Percentiles rank a stretch among this genome's conserved stretches.
These are phyloP conservation scores for Fusarium subglutinans DNA, from an alignment of 2,329 filamentous ascomycete species.

Conservation along the genomic window DNA sequence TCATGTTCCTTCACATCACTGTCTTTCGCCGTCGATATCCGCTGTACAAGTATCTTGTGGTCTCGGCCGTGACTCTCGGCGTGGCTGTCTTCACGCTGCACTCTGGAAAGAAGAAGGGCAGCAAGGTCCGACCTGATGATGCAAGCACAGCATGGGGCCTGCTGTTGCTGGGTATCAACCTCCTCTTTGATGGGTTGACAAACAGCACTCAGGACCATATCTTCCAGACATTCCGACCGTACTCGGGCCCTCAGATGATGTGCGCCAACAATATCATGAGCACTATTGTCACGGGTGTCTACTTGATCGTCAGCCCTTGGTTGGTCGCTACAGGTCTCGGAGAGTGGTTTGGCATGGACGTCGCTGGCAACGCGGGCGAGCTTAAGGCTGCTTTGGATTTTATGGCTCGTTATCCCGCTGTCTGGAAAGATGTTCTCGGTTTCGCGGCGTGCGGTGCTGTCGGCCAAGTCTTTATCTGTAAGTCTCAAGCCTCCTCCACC, in stretches of 20 bases:
- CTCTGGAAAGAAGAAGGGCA: constrained; percentile 63
- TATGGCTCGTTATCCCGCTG: constrained; percentile 79
- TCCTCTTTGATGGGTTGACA: constrained; percentile 94
- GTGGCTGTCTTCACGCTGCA: constrained; percentile 97
- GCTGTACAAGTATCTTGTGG: constrained; percentile 95
- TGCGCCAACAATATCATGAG: constrained; percentile 93
- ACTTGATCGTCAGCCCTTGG: constrained; percentile 82
- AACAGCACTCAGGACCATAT: constrained; percentile 98
- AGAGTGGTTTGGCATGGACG: constrained; percentile 73
- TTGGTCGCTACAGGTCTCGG: constrained; percentile 74
- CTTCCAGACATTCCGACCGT: constrained; percentile 81
- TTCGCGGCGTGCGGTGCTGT: constrained; percentile 92
- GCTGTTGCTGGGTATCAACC: constrained; percentile 84
- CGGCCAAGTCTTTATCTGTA: constrained; percentile 95
- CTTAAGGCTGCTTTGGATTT: constrained; percentile 82
- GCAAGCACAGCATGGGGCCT: constrained; percentile 81
- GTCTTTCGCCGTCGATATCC: constrained; percentile 90
- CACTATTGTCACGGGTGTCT: constrained; percentile 78
- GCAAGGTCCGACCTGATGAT: constrained; percentile 53
- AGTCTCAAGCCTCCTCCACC: constrained; percentile 42
- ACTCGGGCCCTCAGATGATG: constrained; percentile 98
- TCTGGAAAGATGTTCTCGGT: constrained; percentile 87
- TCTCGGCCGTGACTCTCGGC: constrained; percentile 87
- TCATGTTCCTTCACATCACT: constrained; percentile 96
- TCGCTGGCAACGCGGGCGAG: constrained; percentile 76